phyloP scores from a whole-genome alignment of 73 alveolate species.

The Paramecium octaurelia region DNA sequence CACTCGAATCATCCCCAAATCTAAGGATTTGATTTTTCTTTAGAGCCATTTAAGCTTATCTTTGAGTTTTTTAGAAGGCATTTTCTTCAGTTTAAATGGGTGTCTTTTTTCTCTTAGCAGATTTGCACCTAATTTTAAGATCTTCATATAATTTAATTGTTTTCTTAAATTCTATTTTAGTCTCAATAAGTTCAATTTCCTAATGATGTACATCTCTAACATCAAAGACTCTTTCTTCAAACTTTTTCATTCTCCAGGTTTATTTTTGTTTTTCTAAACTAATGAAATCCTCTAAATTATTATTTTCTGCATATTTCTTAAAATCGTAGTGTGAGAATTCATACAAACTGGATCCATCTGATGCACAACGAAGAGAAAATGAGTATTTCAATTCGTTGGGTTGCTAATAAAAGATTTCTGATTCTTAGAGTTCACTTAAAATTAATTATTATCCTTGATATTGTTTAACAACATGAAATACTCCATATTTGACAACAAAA shows the following conservation, averaged over 20 bases:
- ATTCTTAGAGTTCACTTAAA: neutral
- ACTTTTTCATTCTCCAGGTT: conserved; percentile 2
- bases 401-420: neutral
- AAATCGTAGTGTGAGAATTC: conserved; percentile 20
- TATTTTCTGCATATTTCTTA: neutral
- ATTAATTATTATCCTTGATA: neutral
- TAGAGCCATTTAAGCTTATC: neutral
- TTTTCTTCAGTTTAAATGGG: neutral
- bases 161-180: neutral
- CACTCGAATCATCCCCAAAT: neutral
- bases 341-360: conserved; percentile 12
- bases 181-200: neutral
- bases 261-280: neutral
- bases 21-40: neutral
- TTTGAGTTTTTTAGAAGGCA: neutral
- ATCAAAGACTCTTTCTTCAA: neutral
- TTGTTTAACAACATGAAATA: conserved; percentile 9
- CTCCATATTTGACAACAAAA: conserved; percentile 30
- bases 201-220: neutral
- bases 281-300: neutral
- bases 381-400: neutral
- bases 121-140: neutral
- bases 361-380: neutral
- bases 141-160: conserved; percentile 27
- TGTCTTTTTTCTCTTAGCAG: neutral